Evolutionary conservation across 2,329 filamentous ascomycete genomes (phyloP).

Genomic region (Aspergillus ochraceus): DNA sequence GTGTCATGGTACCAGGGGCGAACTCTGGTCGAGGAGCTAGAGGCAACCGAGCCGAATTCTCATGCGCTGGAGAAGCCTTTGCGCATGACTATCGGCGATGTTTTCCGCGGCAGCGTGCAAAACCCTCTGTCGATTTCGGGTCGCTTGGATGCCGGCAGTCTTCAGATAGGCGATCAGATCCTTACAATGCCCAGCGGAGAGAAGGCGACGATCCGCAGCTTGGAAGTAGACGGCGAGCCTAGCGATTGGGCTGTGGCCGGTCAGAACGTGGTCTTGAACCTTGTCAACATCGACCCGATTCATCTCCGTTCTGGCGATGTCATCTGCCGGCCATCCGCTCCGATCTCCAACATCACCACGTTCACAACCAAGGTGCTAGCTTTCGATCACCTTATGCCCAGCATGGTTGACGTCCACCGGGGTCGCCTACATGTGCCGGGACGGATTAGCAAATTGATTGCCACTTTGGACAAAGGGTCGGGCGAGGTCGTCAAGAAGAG

Average conservation of each 20-base stretch:
- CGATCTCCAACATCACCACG: slow-evolving; percentile 68
- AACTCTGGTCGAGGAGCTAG: slow-evolving; percentile 80
- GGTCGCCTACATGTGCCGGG: slow-evolving; percentile 79
- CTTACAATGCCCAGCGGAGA: slow-evolving; percentile 79
- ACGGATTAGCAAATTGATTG: slow-evolving; percentile 69
- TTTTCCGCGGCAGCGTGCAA: slow-evolving; percentile 76
- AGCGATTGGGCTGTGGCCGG: slow-evolving; percentile 91
- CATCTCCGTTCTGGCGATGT: slow-evolving; percentile 85
- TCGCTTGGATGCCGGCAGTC: slow-evolving; percentile 76
- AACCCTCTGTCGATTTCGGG: slow-evolving; percentile 84
- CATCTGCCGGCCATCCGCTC: slow-evolving; percentile 68
- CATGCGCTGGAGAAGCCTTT: slow-evolving; percentile 76
- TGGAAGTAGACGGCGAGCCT: slow-evolving; percentile 72
- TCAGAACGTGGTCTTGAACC: slow-evolving; percentile 81
- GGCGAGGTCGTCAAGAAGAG: slow-evolving; percentile 78
- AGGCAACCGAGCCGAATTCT: slow-evolving; percentile 72
- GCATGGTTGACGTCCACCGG: slow-evolving; percentile 83
- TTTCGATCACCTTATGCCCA: slow-evolving; percentile 86
- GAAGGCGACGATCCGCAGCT: slow-evolving; percentile 74
- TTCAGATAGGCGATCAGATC: slow-evolving; percentile 82
- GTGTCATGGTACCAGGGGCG: slow-evolving; percentile 77
- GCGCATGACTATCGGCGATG: slow-evolving; percentile 82
- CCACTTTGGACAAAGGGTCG: slow-evolving; percentile 74
- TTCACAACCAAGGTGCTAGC: slow-evolving; percentile 85
- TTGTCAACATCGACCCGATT: slow-evolving; percentile 79